Conservation (phyloP, 1,284 basidiomycete genomes). For the Tranzscheliella williamsii region DNA sequence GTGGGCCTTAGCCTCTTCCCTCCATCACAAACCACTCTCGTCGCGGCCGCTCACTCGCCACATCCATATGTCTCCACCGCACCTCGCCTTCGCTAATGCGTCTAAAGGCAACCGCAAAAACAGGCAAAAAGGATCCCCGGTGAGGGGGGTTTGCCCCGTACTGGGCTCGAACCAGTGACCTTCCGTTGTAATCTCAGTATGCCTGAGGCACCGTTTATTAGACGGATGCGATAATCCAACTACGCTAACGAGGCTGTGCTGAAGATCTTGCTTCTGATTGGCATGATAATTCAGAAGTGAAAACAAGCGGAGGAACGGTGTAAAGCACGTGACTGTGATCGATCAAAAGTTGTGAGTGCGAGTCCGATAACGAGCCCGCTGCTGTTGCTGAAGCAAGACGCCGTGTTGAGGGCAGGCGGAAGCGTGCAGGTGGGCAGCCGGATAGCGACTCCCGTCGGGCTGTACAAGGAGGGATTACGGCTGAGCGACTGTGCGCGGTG, state of each 20-base stretch:
- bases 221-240: conserved; percentile 5
- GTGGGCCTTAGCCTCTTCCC: too few relatives aligned
- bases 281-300: neutral
- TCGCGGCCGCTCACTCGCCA: neutral
- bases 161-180: conserved; percentile 49
- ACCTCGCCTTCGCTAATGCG: neutral
- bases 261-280: neutral
- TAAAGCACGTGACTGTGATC: neutral
- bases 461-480: too few relatives aligned
- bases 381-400: too few relatives aligned
- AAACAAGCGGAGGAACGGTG: neutral
- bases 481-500: too few relatives aligned
- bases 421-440: too few relatives aligned
- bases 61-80: neutral
- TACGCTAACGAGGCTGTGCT: conserved; percentile 4
- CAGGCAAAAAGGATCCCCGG: conserved; percentile 1
- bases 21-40: neutral
- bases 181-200: conserved; percentile 20
- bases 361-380: too few relatives aligned
- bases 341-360: too few relatives aligned
- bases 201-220: conserved; percentile 2
- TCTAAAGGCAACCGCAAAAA: neutral
- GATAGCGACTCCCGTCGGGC: too few relatives aligned
- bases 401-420: too few relatives aligned
- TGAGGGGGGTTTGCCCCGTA: too few relatives aligned